phyloP scores from a whole-genome alignment of 2,329 filamentous ascomycete species.

The Aschersonia sp. region DNA sequence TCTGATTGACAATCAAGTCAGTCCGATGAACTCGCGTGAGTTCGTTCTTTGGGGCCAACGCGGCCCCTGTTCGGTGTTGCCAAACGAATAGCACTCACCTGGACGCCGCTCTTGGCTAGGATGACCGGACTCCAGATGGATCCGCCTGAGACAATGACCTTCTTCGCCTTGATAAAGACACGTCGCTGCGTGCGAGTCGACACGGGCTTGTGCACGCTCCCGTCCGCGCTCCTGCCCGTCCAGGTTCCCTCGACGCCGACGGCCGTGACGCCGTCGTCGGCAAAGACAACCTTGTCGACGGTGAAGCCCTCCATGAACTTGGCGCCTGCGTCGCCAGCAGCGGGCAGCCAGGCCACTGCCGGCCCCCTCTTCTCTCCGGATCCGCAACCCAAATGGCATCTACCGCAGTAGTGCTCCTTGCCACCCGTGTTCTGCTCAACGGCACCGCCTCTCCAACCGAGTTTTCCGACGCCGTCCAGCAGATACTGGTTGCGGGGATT shows the following conservation, averaged over 20 bases:
- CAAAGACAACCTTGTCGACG: slow-evolving; percentile 57
- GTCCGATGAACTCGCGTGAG: too few relatives aligned
- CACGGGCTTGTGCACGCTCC: slow-evolving; percentile 35
- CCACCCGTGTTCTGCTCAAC: slow-evolving; percentile 72
- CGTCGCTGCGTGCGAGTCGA: slow-evolving; percentile 37
- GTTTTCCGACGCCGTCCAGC: slow-evolving; percentile 58
- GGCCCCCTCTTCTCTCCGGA: slow-evolving; percentile 67
- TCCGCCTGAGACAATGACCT: slow-evolving; percentile 66
- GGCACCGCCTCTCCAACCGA: slow-evolving; percentile 54
- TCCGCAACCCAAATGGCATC: slow-evolving; percentile 45
- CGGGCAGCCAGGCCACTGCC: slow-evolving; percentile 60
- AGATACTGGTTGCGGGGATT: slow-evolving; percentile 58
- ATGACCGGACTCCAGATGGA: slow-evolving; percentile 64
- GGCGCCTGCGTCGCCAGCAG: slow-evolving; percentile 63
- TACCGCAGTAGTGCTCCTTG: slow-evolving; percentile 58
- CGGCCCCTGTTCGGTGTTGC: background rate
- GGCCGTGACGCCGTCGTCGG: slow-evolving; percentile 40
- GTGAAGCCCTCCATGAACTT: slow-evolving; percentile 73
- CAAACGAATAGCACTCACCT: slow-evolving; percentile 24
- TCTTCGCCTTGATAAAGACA: slow-evolving; percentile 62
- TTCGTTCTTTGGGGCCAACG: too few relatives aligned
- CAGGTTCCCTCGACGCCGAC: slow-evolving; percentile 61
- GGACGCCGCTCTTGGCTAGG: slow-evolving; percentile 63
- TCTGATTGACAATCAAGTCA: slow-evolving; percentile 24
- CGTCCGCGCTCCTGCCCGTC: slow-evolving; percentile 53